These are phyloP conservation scores for Lachancea fermentati DNA, from an alignment of 805 yeast species.

Conservation along the genomic window DNA sequence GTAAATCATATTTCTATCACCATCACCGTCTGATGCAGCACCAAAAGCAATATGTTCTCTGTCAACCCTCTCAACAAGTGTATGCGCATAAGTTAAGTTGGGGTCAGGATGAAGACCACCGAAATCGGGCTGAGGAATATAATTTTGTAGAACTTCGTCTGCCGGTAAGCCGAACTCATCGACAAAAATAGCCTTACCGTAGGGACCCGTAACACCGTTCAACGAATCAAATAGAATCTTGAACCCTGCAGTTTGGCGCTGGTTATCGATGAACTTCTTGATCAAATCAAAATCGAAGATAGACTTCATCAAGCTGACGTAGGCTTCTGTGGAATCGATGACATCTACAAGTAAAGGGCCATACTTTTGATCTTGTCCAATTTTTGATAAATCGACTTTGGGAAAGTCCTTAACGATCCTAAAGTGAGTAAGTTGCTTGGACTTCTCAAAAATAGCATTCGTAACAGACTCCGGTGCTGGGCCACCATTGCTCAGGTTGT, in stretches of 20 bases:
- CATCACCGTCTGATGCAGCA: slow-evolving; percentile 99
- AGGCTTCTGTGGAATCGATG: slow-evolving; percentile 75
- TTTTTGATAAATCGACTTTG: slow-evolving; percentile 51
- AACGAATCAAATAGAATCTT: slow-evolving; percentile 80
- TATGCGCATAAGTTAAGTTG: slow-evolving; percentile 86
- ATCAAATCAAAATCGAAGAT: slow-evolving; percentile 87
- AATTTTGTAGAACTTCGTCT: slow-evolving; percentile 67
- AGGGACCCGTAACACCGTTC: slow-evolving; percentile 97
- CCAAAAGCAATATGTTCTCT: slow-evolving; percentile 79
- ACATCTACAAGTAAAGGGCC: slow-evolving; percentile 72
- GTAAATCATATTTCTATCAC: slow-evolving; percentile 97
- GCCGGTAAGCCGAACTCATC: slow-evolving; percentile 76
- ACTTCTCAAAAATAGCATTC: slow-evolving; percentile 70
- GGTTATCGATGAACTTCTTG: slow-evolving; percentile 53
- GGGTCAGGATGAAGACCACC: slow-evolving; percentile 99
- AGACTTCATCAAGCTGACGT: slow-evolving; percentile 69
- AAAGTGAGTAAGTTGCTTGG: slow-evolving; percentile 55
- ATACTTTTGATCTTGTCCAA: slow-evolving; percentile 45
- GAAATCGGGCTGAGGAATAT: slow-evolving; percentile 75
- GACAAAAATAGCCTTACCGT: slow-evolving; percentile 77
- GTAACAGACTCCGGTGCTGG: slow-evolving; percentile 98
- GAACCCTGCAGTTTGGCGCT: slow-evolving; percentile 50
- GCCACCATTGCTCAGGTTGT: slow-evolving; percentile 92
- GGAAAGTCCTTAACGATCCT: slow-evolving; percentile 55
- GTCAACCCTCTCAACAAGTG: slow-evolving; percentile 85